A percentile compares a stretch with the other conserved stretches of the same genome.
phyloP scores from a whole-genome alignment of 2,329 filamentous ascomycete genomes.

The Xylaria sp. region DNA sequence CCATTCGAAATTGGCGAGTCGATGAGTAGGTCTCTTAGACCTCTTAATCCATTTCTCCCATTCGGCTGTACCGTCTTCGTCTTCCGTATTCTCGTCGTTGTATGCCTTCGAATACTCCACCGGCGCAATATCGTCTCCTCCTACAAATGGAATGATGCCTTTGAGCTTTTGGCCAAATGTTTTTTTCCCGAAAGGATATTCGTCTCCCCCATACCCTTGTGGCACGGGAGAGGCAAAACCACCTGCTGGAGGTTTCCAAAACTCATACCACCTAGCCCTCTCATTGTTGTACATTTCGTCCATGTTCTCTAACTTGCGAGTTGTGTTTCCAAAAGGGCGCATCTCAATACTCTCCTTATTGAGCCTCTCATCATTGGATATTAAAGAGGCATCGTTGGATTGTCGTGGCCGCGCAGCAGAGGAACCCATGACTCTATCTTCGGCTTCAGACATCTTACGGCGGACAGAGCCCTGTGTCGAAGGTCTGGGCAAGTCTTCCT shows the following conservation, averaged over 20 bases:
- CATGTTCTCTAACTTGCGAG: conserved; percentile 61
- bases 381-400: conserved; percentile 52
- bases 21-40: conserved; percentile 87
- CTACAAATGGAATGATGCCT: conserved; percentile 60
- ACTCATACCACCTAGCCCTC: conserved; percentile 67
- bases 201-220: conserved; percentile 62
- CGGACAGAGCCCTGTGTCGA: conserved; percentile 42
- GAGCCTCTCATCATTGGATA: conserved; percentile 53
- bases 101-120: conserved; percentile 72
- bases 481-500: conserved; percentile 49
- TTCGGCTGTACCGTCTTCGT: conserved; percentile 71
- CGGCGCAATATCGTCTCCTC: conserved; percentile 55
- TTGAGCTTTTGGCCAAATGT: conserved; percentile 64
- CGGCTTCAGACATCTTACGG: conserved; percentile 36
- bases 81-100: conserved; percentile 66
- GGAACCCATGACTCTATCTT: conserved; percentile 48
- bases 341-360: conserved; percentile 50
- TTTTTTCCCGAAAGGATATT: conserved; percentile 57
- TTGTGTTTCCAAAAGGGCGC: conserved; percentile 60
- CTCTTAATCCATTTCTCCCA: conserved; percentile 87
- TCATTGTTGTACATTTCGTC: conserved; percentile 62
- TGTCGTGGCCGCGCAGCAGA: conserved; percentile 43
- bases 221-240: conserved; percentile 71
- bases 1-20: conserved; percentile 70
- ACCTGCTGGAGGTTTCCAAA: conserved; percentile 72